Evolutionary conservation across 177 flowering plant genomes (phyloP).

Genomic region (Vitis hybrid): DNA sequence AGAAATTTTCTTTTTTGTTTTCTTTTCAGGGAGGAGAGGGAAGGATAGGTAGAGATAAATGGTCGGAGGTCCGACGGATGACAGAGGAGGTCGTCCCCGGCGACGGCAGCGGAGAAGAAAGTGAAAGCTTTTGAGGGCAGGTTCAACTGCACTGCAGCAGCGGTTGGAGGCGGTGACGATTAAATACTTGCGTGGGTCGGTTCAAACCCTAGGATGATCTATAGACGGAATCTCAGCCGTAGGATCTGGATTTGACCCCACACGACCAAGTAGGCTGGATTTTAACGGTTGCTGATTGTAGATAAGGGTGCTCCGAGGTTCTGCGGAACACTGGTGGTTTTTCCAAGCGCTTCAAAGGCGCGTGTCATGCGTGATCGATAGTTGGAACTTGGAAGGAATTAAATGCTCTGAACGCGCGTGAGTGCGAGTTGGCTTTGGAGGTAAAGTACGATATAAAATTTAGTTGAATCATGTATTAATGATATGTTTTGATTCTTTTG

Average conservation of each 20-base stretch:
- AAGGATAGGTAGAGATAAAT: slow-evolving; percentile 18
- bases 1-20: slow-evolving; percentile 8
- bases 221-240: slow-evolving; percentile 1
- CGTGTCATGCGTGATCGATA: not conserved
- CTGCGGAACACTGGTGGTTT: not conserved
- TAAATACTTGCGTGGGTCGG: not conserved
- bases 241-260: not conserved
- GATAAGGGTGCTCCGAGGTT: not conserved
- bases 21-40: slow-evolving; percentile 21
- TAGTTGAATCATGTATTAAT: too few relatives aligned
- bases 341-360: not conserved
- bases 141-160: slow-evolving; percentile 9
- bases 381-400: too few relatives aligned
- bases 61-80: slow-evolving; percentile 23
- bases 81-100: not conserved
- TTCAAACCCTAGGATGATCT: slow-evolving; percentile 4
- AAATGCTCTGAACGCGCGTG: too few relatives aligned
- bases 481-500: too few relatives aligned
- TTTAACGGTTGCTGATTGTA: not conserved
- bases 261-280: not conserved
- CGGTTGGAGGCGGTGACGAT: not conserved
- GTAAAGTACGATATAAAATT: too few relatives aligned
- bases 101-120: not conserved
- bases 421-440: too few relatives aligned
- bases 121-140: slow-evolving; percentile 3